Conservation (phyloP, 1,284 basidiomycete genomes). For the Xanthoconium separans region DNA sequence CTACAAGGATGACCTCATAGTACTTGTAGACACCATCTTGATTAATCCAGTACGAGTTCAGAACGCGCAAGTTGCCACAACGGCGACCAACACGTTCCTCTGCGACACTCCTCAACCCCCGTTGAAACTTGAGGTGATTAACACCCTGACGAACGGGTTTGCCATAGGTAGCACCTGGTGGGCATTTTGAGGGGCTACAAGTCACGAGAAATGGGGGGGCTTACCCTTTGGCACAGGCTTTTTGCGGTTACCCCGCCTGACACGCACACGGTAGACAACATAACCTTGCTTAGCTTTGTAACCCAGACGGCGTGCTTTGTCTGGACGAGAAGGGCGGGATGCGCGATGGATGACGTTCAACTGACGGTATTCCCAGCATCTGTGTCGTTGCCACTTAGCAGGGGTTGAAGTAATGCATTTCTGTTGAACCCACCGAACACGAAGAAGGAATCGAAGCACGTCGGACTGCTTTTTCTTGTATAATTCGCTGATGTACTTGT, state of each 20-base stretch:
- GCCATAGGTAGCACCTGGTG: slow-evolving; percentile 90
- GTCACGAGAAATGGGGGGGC: slow-evolving; percentile 13
- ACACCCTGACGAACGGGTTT: slow-evolving; percentile 99
- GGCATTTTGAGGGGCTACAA: slow-evolving; percentile 5
- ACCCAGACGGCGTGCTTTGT: slow-evolving; percentile 98
- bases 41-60: slow-evolving; percentile 99
- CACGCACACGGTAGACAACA: slow-evolving; percentile 96
- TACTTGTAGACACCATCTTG: slow-evolving; percentile 99
- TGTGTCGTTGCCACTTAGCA: slow-evolving; percentile 33
- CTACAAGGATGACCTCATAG: slow-evolving; percentile 98
- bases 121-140: slow-evolving; percentile 98
- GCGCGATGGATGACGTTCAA: slow-evolving; percentile 98
- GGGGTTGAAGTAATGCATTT: neutral
- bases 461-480: slow-evolving; percentile 97
- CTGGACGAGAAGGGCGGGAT: slow-evolving; percentile 95
- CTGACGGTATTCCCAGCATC: slow-evolving; percentile 99
- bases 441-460: slow-evolving; percentile 97
- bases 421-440: slow-evolving; percentile 73
- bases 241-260: slow-evolving; percentile 99
- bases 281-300: slow-evolving; percentile 99
- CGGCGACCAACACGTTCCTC: slow-evolving; percentile 98
- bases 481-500: slow-evolving; percentile 97
- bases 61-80: slow-evolving; percentile 93
- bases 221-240: slow-evolving; percentile 96
- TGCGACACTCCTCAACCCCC: slow-evolving; percentile 89